A percentile compares a stretch with the other conserved stretches of the same genome.
Evolutionary conservation across 2,329 filamentous ascomycete species (phyloP).

Genomic region (Monosporascus ibericus): DNA sequence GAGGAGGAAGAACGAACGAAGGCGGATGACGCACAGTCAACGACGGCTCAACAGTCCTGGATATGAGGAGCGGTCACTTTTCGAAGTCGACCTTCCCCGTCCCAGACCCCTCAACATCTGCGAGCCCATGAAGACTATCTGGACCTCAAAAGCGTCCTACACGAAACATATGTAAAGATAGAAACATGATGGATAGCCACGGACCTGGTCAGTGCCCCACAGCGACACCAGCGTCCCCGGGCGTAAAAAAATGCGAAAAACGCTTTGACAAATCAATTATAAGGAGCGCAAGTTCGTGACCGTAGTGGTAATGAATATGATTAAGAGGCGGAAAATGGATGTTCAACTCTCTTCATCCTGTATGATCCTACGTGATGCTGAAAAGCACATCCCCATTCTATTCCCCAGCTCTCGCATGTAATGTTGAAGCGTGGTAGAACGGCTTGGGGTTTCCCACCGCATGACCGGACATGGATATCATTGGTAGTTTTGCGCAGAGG

Average conservation of each 20-base stretch:
- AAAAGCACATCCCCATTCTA: not conserved
- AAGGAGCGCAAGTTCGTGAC: too few relatives aligned
- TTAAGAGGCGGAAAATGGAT: too few relatives aligned
- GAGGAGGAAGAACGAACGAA: conserved; percentile 30
- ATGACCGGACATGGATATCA: not conserved
- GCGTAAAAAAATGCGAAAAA: too few relatives aligned
- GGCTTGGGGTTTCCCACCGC: not conserved
- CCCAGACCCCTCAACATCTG: not conserved
- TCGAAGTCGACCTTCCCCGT: not conserved
- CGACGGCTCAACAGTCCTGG: conserved; percentile 20
- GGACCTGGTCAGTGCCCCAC: not conserved
- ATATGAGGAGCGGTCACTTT: conserved; percentile 8
- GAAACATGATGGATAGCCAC: not conserved
- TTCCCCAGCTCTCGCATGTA: too few relatives aligned
- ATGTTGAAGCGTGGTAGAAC: not conserved
- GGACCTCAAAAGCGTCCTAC: conserved; percentile 2
- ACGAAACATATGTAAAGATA: not conserved
- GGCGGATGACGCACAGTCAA: conserved; percentile 21
- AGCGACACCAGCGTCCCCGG: not conserved
- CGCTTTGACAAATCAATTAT: too few relatives aligned
- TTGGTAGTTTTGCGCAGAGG: not conserved
- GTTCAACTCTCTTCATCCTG: too few relatives aligned
- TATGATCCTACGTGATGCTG: not conserved
- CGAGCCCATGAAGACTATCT: conserved; percentile 12
- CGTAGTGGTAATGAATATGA: too few relatives aligned